Conservation (phyloP, 805 yeast species). For the Myxozyma nipponensis region DNA sequence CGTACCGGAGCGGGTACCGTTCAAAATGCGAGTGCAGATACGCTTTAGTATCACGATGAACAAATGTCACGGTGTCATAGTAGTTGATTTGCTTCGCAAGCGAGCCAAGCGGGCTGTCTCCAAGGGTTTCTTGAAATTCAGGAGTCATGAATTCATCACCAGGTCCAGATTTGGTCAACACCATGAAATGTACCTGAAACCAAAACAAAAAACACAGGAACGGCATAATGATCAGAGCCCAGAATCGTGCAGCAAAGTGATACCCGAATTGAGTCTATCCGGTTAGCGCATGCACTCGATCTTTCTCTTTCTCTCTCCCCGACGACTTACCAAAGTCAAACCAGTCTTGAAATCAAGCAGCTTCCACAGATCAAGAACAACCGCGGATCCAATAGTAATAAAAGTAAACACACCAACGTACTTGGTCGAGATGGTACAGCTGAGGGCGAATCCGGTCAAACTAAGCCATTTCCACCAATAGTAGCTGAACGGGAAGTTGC, state of each 20-base stretch:
- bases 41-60: constrained; percentile 75
- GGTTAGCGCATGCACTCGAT: no score
- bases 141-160: constrained; percentile 96
- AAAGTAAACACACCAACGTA: constrained; percentile 95
- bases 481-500: constrained; percentile 59
- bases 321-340: constrained; percentile 42
- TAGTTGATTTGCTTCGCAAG: constrained; percentile 69
- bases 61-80: constrained; percentile 70
- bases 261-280: constrained; percentile 51
- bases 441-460: constrained; percentile 77
- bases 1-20: constrained; percentile 84
- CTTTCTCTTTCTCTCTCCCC: no score
- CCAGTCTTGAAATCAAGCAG: constrained; percentile 70
- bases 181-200: constrained; percentile 87
- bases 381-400: constrained; percentile 82
- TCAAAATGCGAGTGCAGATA: constrained; percentile 77
- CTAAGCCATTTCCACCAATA: constrained; percentile 87
- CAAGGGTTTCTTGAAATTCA: constrained; percentile 87
- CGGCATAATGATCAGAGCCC: constrained; percentile 72
- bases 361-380: constrained; percentile 81
- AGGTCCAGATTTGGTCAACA: constrained; percentile 83
- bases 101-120: constrained; percentile 72
- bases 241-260: constrained; percentile 73
- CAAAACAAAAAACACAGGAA: constrained; percentile 76
- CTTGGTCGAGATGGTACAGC: constrained; percentile 91